These are phyloP conservation scores for Aspergillus asperescens DNA, from an alignment of 495 filamentous ascomycete genomes.

Conservation along the genomic window DNA sequence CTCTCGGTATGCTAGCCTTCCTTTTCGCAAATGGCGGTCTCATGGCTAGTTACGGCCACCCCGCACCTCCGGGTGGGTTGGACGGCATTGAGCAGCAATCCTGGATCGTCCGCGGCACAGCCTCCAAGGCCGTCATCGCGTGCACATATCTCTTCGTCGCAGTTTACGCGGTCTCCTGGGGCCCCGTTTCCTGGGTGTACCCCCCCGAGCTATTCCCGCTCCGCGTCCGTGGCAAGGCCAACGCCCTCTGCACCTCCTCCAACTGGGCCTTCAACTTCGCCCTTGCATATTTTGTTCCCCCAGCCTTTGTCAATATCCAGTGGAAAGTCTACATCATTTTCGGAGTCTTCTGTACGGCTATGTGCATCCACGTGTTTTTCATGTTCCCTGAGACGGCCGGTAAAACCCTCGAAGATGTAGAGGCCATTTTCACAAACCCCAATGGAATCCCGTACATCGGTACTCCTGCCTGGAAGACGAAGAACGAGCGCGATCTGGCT, in stretches of 20 bases:
- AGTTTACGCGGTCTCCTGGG: conserved; percentile 54
- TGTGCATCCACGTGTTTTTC: conserved; percentile 73
- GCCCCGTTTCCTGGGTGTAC: conserved; percentile 64
- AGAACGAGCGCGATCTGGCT: conserved; percentile 27
- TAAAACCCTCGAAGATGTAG: conserved; percentile 74
- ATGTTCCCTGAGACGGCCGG: conserved; percentile 79
- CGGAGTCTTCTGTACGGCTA: conserved; percentile 66
- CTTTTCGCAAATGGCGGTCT: conserved; percentile 67
- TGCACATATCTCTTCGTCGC: conserved; percentile 65
- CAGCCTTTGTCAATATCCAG: conserved; percentile 65
- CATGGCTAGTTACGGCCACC: conserved; percentile 48
- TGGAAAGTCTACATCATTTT: conserved; percentile 75
- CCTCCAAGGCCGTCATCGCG: conserved; percentile 50
- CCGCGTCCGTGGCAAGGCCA: conserved; percentile 58
- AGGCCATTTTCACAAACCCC: conserved; percentile 62
- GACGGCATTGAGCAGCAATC: conserved; percentile 32
- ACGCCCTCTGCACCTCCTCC: conserved; percentile 64
- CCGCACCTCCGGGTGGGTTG: conserved; percentile 49
- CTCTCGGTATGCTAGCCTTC: conserved; percentile 62
- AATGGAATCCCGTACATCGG: conserved; percentile 56
- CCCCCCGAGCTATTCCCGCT: conserved; percentile 65
- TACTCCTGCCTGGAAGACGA: conserved; percentile 64
- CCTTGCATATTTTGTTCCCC: conserved; percentile 71
- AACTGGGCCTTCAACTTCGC: conserved; percentile 84
- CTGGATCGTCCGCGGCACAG: conserved; percentile 30